These are phyloP conservation scores for Boletus tylopilopsis DNA, from an alignment of 768 basidiomycete species.

Conservation along the genomic window DNA sequence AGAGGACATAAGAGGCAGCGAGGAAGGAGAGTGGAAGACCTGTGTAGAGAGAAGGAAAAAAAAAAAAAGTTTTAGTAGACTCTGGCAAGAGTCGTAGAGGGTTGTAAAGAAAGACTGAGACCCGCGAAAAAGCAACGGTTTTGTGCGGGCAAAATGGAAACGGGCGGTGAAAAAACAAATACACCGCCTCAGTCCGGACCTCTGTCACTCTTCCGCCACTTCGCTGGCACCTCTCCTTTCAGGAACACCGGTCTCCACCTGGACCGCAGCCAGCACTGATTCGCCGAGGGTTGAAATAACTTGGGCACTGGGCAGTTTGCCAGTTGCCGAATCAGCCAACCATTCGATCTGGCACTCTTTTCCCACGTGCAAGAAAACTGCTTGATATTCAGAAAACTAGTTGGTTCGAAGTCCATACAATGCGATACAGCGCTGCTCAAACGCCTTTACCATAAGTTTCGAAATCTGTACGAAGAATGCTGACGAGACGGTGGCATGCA, in stretches of 20 bases:
- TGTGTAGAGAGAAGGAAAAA: constrained; percentile 4
- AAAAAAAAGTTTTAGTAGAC: constrained; percentile 7
- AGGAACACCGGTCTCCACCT: not conserved
- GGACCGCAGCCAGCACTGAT: constrained; percentile 5
- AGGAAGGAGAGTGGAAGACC: not conserved
- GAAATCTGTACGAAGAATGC: constrained; percentile 86
- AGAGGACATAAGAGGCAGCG: constrained; percentile 23
- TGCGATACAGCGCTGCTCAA: constrained; percentile 76
- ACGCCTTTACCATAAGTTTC: constrained; percentile 86
- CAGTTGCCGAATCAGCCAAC: too few relatives aligned
- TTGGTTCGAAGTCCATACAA: constrained; percentile 56
- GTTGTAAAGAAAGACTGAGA: constrained; percentile 18
- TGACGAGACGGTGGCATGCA: constrained; percentile 80
- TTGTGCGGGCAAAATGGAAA: constrained; percentile 26
- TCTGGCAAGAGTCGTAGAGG: constrained; percentile 16
- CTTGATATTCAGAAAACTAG: constrained; percentile 2
- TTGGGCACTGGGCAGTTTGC: too few relatives aligned
- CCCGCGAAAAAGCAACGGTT: constrained; percentile 18
- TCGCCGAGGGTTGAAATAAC: too few relatives aligned
- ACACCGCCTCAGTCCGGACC: constrained; percentile 30
- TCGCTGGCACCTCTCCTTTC: not conserved
- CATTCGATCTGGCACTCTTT: too few relatives aligned
- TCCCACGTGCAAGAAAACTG: too few relatives aligned
- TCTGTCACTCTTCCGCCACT: constrained; percentile 25
- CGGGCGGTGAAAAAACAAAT: constrained; percentile 30